A percentile compares a stretch with the other conserved stretches of the same genome.
Conservation (phyloP, 2,329 filamentous ascomycete genomes). For the Tolypocladium ophioglossoides region DNA sequence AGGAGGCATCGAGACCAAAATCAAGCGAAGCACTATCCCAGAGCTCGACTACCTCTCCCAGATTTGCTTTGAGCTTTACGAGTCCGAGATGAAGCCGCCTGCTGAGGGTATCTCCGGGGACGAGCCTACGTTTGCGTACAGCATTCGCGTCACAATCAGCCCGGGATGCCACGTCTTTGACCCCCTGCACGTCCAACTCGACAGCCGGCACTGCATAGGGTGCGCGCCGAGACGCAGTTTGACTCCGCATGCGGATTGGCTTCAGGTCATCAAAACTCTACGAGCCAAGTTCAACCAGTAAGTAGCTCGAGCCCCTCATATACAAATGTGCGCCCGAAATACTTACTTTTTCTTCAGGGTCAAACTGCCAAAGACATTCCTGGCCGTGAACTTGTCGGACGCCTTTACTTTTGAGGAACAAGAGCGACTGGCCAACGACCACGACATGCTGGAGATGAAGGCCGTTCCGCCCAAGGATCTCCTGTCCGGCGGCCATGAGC, state of each 20-base stretch:
- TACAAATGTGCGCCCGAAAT: background rate
- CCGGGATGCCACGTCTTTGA: conserved; percentile 96
- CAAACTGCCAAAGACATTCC: conserved; percentile 55
- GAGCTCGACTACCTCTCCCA: conserved; percentile 96
- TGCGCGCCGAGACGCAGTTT: conserved; percentile 83
- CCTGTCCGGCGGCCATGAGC: conserved; percentile 5
- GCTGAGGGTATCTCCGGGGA: conserved; percentile 30
- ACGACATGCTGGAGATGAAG: conserved; percentile 39
- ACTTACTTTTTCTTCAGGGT: conserved; percentile 31
- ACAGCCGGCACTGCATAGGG: conserved; percentile 92
- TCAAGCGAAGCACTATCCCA: conserved; percentile 86
- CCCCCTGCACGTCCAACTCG: conserved; percentile 89
- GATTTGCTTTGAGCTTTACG: conserved; percentile 96
- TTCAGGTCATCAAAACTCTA: conserved; percentile 90
- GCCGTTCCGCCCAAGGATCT: conserved; percentile 18
- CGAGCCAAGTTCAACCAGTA: conserved; percentile 92
- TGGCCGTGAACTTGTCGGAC: conserved; percentile 54
- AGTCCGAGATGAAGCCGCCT: conserved; percentile 65
- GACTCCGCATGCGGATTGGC: conserved; percentile 90
- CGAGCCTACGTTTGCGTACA: conserved; percentile 77
- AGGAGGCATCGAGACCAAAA: conserved; percentile 94
- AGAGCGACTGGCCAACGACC: conserved; percentile 39
- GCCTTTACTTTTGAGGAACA: conserved; percentile 49
- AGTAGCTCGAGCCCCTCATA: conserved; percentile 22
- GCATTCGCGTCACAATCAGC: conserved; percentile 89